Percentiles rank a stretch among this genome's conserved stretches.
phyloP scores from a whole-genome alignment of 2,329 filamentous ascomycete species.

The Trichoderma simmonsii region DNA sequence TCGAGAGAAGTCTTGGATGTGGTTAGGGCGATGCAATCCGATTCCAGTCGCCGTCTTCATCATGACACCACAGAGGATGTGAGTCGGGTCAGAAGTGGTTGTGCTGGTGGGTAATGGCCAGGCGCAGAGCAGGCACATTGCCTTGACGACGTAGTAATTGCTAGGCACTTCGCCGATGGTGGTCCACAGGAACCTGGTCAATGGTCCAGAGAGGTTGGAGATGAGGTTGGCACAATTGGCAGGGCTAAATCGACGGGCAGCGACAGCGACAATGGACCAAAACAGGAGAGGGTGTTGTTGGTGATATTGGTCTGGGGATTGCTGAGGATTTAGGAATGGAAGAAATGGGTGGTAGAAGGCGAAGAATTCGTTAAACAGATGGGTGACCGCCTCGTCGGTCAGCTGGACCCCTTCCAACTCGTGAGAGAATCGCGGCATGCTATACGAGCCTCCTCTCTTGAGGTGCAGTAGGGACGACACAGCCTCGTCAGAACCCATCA shows the following conservation, averaged over 20 bases:
- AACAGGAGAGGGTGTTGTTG: conserved; percentile 78
- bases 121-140: conserved; percentile 73
- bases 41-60: conserved; percentile 85
- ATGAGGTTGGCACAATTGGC: conserved; percentile 59
- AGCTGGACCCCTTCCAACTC: conserved; percentile 62
- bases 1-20: conserved; percentile 79
- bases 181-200: conserved; percentile 71
- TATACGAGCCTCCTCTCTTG: conserved; percentile 62
- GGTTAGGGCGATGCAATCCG: conserved; percentile 74
- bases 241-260: conserved; percentile 64
- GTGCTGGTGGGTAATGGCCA: conserved; percentile 83
- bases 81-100: conserved; percentile 75
- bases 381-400: conserved; percentile 59
- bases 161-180: conserved; percentile 75
- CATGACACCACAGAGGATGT: conserved; percentile 78
- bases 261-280: conserved; percentile 77
- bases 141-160: conserved; percentile 78
- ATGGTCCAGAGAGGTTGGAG: conserved; percentile 62
- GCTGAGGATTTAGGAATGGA: conserved; percentile 66
- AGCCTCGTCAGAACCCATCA: conserved; percentile 67
- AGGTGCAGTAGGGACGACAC: conserved; percentile 65
- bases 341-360: conserved; percentile 72
- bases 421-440: conserved; percentile 56
- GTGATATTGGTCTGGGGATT: conserved; percentile 70
- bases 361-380: conserved; percentile 74